Evolutionary conservation across 768 basidiomycete genomes (phyloP).

Genomic region (Amanita pallidorosea): DNA sequence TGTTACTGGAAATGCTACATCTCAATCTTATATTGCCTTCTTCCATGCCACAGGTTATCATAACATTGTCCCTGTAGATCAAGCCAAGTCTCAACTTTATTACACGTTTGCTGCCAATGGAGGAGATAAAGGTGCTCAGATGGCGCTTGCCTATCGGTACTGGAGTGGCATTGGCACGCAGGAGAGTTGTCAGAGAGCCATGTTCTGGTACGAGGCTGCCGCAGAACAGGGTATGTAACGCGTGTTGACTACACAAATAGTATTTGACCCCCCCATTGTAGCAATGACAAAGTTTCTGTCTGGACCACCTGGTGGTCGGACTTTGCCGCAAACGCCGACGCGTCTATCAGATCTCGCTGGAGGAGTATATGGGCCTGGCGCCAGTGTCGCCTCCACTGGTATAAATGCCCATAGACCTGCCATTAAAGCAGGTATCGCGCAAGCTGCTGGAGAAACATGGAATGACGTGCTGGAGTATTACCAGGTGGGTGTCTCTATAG

Average conservation of each 20-base stretch:
- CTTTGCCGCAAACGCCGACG: conserved; percentile 72
- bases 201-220: conserved; percentile 84
- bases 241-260: conserved; percentile 1
- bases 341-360: conserved; percentile 84
- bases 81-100: conserved; percentile 79
- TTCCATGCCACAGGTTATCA: conserved; percentile 83
- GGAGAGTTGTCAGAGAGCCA: conserved; percentile 76
- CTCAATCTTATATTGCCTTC: conserved; percentile 81
- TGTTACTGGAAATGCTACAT: conserved; percentile 71
- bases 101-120: conserved; percentile 92
- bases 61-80: conserved; percentile 48
- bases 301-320: conserved; percentile 87
- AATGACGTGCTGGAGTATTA: conserved; percentile 90
- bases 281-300: conserved; percentile 75
- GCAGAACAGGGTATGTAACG: conserved; percentile 62
- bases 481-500: conserved; percentile 32
- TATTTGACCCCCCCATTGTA: conserved; percentile 13
- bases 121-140: conserved; percentile 79
- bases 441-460: conserved; percentile 89
- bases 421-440: conserved; percentile 74
- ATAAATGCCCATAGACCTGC: conserved; percentile 59
- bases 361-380: conserved; percentile 91
- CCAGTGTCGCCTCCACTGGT: conserved; percentile 87
- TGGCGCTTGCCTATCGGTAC: conserved; percentile 88
- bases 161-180: conserved; percentile 93